Percentiles rank a stretch among this genome's conserved stretches.
These are phyloP conservation scores for Talaromyces sp. DNA, from an alignment of 2,329 filamentous ascomycete species.

Conservation along the genomic window DNA sequence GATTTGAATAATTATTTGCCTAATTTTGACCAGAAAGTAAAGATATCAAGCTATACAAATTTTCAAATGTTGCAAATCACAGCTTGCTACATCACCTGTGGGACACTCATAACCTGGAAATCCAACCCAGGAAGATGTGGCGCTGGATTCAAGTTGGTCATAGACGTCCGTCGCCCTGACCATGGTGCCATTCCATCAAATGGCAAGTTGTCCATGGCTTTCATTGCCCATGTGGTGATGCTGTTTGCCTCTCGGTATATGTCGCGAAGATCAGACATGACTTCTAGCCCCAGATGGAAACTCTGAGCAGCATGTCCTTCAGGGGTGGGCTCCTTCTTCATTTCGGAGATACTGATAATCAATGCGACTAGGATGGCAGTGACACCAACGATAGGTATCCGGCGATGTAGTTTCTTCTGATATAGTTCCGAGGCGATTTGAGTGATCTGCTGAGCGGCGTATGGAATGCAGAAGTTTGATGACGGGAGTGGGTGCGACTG, in stretches of 20 bases:
- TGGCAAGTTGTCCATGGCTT: slow-evolving; percentile 8
- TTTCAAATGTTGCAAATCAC: not conserved
- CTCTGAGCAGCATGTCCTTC: slow-evolving; percentile 9
- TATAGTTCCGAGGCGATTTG: slow-evolving; percentile 15
- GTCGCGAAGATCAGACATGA: slow-evolving; percentile 16
- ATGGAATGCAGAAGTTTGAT: slow-evolving; percentile 19
- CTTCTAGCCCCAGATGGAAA: slow-evolving; percentile 14
- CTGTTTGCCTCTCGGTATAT: slow-evolving; percentile 17
- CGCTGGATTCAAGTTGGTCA: not conserved
- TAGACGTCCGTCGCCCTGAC: too few species aligned
- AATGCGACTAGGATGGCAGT: slow-evolving; percentile 19
- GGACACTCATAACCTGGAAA: not conserved
- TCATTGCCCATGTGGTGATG: slow-evolving; percentile 14
- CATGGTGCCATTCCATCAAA: not conserved
- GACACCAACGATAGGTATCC: slow-evolving; percentile 16
- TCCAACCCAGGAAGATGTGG: too few species aligned
- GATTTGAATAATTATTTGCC: too few species aligned
- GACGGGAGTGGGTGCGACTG: slow-evolving; percentile 17
- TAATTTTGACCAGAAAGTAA: not conserved
- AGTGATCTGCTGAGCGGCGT: slow-evolving; percentile 17
- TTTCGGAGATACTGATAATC: slow-evolving; percentile 18
- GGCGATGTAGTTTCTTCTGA: slow-evolving; percentile 9
- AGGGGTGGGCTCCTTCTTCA: slow-evolving; percentile 4
- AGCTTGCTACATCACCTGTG: not conserved
- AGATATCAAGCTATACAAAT: not conserved